Conservation (phyloP, 2,329 filamentous ascomycete genomes). For the Phoma herbarum region DNA sequence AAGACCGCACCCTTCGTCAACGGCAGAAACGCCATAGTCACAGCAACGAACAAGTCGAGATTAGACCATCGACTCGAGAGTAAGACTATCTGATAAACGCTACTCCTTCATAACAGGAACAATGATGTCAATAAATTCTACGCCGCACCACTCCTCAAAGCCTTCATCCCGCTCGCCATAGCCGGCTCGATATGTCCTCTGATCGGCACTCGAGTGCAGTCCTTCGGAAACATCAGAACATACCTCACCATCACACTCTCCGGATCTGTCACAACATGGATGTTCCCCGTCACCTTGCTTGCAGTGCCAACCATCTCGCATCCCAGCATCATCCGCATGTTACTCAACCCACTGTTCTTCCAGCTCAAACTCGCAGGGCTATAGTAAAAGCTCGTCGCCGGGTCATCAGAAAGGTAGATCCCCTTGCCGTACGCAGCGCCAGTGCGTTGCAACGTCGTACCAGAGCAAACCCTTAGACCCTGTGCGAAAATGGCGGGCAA, state of each 20-base stretch:
- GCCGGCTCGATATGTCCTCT: constrained; percentile 32
- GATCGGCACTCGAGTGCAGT: constrained; percentile 27
- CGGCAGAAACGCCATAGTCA: no score
- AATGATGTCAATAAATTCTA: constrained; percentile 1
- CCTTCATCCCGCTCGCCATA: constrained; percentile 35
- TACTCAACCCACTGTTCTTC: constrained; percentile 36
- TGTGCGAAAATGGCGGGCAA: constrained; percentile 44
- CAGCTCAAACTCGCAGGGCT: constrained; percentile 33
- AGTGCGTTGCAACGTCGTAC: constrained; percentile 42
- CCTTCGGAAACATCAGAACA: constrained; percentile 37
- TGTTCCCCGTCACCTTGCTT: constrained; percentile 27
- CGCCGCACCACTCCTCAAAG: constrained; percentile 26
- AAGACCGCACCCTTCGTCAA: no score
- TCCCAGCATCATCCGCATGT: constrained; percentile 42
- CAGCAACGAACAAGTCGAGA: no score
- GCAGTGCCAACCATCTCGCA: constrained; percentile 40
- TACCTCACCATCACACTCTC: constrained; percentile 47
- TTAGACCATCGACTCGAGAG: no score
- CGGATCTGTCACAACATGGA: constrained; percentile 42
- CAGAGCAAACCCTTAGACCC: constrained; percentile 38
- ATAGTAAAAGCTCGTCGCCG: constrained; percentile 37
- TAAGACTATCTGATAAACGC: no score
- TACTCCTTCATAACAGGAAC: no score
- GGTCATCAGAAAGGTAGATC: constrained; percentile 46
- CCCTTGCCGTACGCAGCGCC: constrained; percentile 46